Conservation (phyloP, 176 grass and related monocot species). For the Areca catechu region DNA sequence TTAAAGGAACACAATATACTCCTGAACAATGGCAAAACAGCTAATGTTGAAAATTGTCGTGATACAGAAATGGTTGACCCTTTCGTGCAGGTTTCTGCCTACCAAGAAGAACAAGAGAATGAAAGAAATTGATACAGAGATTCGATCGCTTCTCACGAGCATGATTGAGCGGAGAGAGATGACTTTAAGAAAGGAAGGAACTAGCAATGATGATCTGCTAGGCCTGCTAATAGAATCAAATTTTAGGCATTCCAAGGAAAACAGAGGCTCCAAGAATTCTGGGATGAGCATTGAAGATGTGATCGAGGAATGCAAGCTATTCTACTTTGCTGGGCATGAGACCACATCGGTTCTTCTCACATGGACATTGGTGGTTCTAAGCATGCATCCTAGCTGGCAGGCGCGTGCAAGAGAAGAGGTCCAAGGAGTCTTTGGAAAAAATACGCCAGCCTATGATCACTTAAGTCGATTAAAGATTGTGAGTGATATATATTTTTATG, state of each 20-base stretch:
- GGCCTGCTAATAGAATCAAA: slow-evolving; percentile 53
- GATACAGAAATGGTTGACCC: too few relatives aligned
- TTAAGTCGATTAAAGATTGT: slow-evolving; percentile 47
- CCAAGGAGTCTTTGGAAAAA: slow-evolving; percentile 28
- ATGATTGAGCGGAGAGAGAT: slow-evolving; percentile 40
- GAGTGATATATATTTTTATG: slow-evolving; percentile 3
- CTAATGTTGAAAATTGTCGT: too few relatives aligned
- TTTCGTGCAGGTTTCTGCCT: slow-evolving; percentile 39
- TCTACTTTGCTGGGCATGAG: slow-evolving; percentile 67
- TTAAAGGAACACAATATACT: too few relatives aligned
- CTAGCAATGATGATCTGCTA: slow-evolving; percentile 43
- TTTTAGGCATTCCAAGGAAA: not conserved
- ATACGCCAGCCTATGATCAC: slow-evolving; percentile 32
- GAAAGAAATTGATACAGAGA: slow-evolving; percentile 29
- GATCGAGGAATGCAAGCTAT: slow-evolving; percentile 74
- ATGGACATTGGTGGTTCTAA: slow-evolving; percentile 43
- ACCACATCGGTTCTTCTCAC: slow-evolving; percentile 58
- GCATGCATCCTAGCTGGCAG: slow-evolving; percentile 56
- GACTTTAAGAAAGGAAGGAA: slow-evolving; percentile 19
- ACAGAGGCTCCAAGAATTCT: not conserved
- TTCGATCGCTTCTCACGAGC: slow-evolving; percentile 30
- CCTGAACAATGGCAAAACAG: too few relatives aligned
- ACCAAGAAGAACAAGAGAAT: slow-evolving; percentile 41
- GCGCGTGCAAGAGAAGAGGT: slow-evolving; percentile 57
- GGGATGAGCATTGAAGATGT: slow-evolving; percentile 10